phyloP scores from a whole-genome alignment of 192 early-diverging fungal species.

The Backusella psychrophila region DNA sequence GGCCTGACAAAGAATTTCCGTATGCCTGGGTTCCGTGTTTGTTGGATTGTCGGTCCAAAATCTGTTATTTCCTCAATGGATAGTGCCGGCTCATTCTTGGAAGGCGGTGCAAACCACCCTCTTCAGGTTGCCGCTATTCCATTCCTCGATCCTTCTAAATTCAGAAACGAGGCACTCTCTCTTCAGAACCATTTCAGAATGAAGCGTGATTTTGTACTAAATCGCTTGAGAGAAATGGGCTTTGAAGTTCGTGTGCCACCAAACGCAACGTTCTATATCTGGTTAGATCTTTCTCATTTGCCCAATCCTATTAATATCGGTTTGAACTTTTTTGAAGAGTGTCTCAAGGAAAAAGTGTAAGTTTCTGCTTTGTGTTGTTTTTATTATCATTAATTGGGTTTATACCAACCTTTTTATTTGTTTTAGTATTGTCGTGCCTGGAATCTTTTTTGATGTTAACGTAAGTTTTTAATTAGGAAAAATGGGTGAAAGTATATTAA shows the following conservation, averaged over 20 bases:
- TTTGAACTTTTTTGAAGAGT: slow-evolving; percentile 49
- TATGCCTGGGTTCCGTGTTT: slow-evolving; percentile 50
- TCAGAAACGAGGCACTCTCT: slow-evolving; percentile 35
- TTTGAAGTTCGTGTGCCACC: slow-evolving; percentile 36
- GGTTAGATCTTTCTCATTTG: slow-evolving; percentile 41
- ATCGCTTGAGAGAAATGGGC: slow-evolving; percentile 36
- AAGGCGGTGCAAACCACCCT: slow-evolving; percentile 51
- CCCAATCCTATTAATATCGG: slow-evolving; percentile 49
- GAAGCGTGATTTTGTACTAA: slow-evolving; percentile 46
- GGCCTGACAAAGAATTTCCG: slow-evolving; percentile 47
- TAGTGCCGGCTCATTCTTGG: slow-evolving; percentile 44
- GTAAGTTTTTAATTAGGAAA: slow-evolving; percentile 17
- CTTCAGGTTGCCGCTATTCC: slow-evolving; percentile 49
- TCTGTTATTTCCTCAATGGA: slow-evolving; percentile 47
- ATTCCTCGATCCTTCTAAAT: slow-evolving; percentile 41
- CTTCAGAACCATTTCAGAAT: slow-evolving; percentile 44
- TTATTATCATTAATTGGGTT: neutral
- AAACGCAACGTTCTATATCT: slow-evolving; percentile 51
- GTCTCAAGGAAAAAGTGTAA: slow-evolving; percentile 51
- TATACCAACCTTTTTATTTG: neutral
- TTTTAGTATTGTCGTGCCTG: slow-evolving; percentile 29
- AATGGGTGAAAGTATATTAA: neutral
- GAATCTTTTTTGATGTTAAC: slow-evolving; percentile 58
- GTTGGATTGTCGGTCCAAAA: slow-evolving; percentile 52
- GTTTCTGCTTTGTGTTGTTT: slow-evolving; percentile 5